Evolutionary conservation across 495 filamentous ascomycete genomes (phyloP), one percentile per base, ranked within the genome.

Genomic region (Aspergillus funiculosus): DNA sequence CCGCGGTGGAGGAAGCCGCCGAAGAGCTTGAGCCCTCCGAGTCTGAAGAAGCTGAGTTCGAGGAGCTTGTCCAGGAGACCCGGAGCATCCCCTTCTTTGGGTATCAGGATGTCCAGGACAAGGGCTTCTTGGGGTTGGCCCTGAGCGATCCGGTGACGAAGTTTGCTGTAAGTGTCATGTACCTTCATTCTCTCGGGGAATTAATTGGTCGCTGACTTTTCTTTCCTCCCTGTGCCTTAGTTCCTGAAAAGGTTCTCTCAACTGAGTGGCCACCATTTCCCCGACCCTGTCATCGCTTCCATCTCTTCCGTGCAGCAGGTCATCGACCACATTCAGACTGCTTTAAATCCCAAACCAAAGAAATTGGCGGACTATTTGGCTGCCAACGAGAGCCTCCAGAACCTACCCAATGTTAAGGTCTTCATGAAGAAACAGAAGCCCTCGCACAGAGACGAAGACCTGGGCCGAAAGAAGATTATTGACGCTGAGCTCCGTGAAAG

Each of bases 401-500:
- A 53, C 2, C 61, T 89, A 24, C 71, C 81, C 37, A 95, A 95
- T 59, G 82, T 96, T 30, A 75, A 72, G 51, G 64, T 94, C 7
- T 73, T 69, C 40, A 51, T 59, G 3, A 71, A 71, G 45, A 78
- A 82, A 51, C 67, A 83, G 39, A 85, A 77, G 15, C 75, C 74
- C 17, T 75, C 79, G 37, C 76, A 89, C 64, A 78, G 79, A 61
- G 87, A 94, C 63, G 81, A 77, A 60, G 76, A 77, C 50, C 53
- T 91, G 18, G 91, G 91, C 4, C 77, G 91, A 52, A 87, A 82
- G 81, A 92, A 94, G 78, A 54, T 89, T 21, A 89, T 94, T 57
- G 77, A 86, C 57, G 59, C 78, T 58, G 84, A 85, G 67, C 73
- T 94, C 30, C 66, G 76, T 56, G 69, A 75, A 51, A 69, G 80